Evolutionary conservation across 2,329 filamentous ascomycete genomes (phyloP).

Genomic region (Geosmithia flava): DNA sequence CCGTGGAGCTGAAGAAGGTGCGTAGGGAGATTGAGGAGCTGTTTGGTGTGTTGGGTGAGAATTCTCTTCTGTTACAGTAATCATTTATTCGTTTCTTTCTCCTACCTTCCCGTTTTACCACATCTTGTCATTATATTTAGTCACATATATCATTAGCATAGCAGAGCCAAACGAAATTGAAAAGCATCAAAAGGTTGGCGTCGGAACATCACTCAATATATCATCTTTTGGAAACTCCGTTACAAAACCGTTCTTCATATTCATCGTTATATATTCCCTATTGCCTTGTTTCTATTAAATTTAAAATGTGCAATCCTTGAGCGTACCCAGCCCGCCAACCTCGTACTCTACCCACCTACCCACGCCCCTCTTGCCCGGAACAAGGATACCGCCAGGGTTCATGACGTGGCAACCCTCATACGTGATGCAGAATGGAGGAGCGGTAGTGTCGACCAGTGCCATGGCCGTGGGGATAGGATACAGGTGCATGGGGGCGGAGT

Average conservation of each 20-base stretch:
- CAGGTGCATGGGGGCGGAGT: slow-evolving; percentile 60
- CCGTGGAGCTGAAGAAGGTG: slow-evolving; percentile 49
- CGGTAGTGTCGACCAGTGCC: slow-evolving; percentile 70
- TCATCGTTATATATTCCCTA: slow-evolving; percentile 1
- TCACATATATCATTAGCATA: too few relatives aligned
- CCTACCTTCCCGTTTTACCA: neutral
- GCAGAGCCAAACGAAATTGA: neutral
- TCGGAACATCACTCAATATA: neutral
- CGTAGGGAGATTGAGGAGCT: slow-evolving; percentile 48
- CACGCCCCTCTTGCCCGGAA: slow-evolving; percentile 53
- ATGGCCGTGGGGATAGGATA: slow-evolving; percentile 83
- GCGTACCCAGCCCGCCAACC: slow-evolving; percentile 46
- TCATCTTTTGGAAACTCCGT: neutral
- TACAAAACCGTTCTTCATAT: neutral
- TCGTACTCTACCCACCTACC: slow-evolving; percentile 86
- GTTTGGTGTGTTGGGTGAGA: slow-evolving; percentile 51
- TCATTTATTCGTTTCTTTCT: neutral
- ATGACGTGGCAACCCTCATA: slow-evolving; percentile 95
- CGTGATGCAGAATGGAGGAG: slow-evolving; percentile 72
- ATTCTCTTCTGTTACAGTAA: slow-evolving; percentile 44
- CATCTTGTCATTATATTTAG: neutral
- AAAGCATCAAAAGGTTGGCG: neutral
- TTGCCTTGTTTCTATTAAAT: neutral
- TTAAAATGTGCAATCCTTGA: slow-evolving; percentile 51
- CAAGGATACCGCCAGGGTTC: slow-evolving; percentile 74